Percentiles rank a stretch among this genome's conserved stretches.
phyloP scores from a whole-genome alignment of 805 yeast species.

The Saccharomycopsis sp. region DNA sequence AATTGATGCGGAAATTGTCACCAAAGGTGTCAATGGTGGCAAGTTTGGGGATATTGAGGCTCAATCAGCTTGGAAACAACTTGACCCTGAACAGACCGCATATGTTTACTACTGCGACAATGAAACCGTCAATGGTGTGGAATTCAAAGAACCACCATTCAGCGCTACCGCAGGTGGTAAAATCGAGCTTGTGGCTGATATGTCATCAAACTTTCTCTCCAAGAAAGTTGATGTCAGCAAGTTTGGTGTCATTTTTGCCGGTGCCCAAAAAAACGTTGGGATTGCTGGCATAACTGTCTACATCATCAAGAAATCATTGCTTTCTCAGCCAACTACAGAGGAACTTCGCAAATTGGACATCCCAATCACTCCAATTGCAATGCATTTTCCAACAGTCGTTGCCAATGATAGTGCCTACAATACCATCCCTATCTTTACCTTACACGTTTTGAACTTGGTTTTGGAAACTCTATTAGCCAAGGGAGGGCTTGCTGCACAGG shows the following conservation, averaged over 20 bases:
- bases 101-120: constrained; percentile 91
- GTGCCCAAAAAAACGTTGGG: constrained; percentile 98
- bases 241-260: constrained; percentile 89
- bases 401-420: constrained; percentile 90
- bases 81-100: constrained; percentile 59
- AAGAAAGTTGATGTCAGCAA: constrained; percentile 72
- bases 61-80: constrained; percentile 54
- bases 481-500: constrained; percentile 72
- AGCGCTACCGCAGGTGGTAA: constrained; percentile 51
- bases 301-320: constrained; percentile 74
- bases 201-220: constrained; percentile 89
- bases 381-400: constrained; percentile 80
- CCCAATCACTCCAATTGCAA: constrained; percentile 85
- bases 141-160: constrained; percentile 49
- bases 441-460: constrained; percentile 79
- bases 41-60: constrained; percentile 65
- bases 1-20: constrained; percentile 59
- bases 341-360: constrained; percentile 51
- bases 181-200: constrained; percentile 84
- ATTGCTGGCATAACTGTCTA: constrained; percentile 91
- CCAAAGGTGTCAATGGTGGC: constrained; percentile 49
- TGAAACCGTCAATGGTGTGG: constrained; percentile 95
- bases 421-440: constrained; percentile 90
- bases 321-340: constrained; percentile 60
- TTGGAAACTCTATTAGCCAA: constrained; percentile 49